Conservation (phyloP, 2,329 filamentous ascomycete genomes). For the Microsporum audouinii region DNA sequence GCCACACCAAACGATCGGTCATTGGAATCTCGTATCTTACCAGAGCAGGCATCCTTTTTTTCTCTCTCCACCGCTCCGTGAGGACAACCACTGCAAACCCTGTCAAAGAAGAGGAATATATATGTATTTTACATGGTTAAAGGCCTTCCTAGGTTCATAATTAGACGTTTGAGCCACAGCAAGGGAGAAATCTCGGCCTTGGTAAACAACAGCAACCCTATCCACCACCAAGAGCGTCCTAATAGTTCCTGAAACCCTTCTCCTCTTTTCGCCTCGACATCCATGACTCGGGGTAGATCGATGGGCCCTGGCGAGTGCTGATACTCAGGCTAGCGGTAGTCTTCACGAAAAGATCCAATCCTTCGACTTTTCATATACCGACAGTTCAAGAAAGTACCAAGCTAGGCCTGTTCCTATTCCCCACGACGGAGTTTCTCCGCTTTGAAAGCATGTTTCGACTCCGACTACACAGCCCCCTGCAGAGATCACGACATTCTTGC, state of each 20-base stretch:
- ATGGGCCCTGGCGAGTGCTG: neutral
- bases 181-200: neutral
- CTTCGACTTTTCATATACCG: neutral
- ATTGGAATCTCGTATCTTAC: neutral
- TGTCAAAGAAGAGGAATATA: neutral
- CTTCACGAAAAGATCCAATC: neutral
- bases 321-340: neutral
- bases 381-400: neutral
- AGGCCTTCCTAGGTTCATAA: neutral
- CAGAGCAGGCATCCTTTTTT: too few relatives aligned
- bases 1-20: neutral
- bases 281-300: neutral
- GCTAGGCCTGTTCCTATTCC: neutral
- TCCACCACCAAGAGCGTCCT: neutral
- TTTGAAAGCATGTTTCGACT: neutral
- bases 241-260: neutral
- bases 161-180: constrained; percentile 1
- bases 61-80: neutral
- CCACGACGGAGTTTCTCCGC: neutral
- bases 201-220: neutral
- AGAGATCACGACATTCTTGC: neutral
- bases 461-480: neutral
- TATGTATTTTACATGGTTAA: too few relatives aligned
- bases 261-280: neutral
- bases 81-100: neutral